phyloP scores from a whole-genome alignment of 805 yeast species.

The Candida xiaguanensis region DNA sequence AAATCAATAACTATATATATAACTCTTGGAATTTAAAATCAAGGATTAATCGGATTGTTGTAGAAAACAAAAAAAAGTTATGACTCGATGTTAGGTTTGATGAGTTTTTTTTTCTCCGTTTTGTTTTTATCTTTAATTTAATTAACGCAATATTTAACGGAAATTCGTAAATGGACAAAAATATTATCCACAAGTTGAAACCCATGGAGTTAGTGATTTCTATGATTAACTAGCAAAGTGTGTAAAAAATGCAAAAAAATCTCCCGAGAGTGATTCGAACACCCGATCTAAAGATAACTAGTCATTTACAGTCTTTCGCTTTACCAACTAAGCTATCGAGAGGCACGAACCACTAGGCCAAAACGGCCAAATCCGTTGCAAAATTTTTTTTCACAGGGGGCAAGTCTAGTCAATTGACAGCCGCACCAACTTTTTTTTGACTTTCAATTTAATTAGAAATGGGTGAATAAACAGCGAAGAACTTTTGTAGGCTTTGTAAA shows the following conservation, averaged over 20 bases:
- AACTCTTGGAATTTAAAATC: no score
- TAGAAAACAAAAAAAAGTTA: background rate
- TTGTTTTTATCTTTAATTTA: no score
- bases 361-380: background rate
- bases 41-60: conserved; percentile 2
- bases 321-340: conserved; percentile 50
- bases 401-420: no score
- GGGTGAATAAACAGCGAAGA: no score
- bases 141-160: no score
- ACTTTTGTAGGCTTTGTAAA: no score
- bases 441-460: no score
- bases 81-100: background rate
- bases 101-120: background rate
- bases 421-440: no score
- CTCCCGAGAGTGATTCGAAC: conserved; percentile 51
- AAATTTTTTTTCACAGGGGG: no score
- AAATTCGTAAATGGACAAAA: no score
- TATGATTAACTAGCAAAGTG: background rate
- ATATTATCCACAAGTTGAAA: background rate
- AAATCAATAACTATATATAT: background rate
- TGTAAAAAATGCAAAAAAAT: conserved; percentile 18
- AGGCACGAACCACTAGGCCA: conserved; percentile 12
- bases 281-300: conserved; percentile 46
- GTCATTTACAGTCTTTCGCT: conserved; percentile 46
- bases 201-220: background rate